phyloP scores from a whole-genome alignment of 306 rosid genomes.

The Ziziphus jujuba region DNA sequence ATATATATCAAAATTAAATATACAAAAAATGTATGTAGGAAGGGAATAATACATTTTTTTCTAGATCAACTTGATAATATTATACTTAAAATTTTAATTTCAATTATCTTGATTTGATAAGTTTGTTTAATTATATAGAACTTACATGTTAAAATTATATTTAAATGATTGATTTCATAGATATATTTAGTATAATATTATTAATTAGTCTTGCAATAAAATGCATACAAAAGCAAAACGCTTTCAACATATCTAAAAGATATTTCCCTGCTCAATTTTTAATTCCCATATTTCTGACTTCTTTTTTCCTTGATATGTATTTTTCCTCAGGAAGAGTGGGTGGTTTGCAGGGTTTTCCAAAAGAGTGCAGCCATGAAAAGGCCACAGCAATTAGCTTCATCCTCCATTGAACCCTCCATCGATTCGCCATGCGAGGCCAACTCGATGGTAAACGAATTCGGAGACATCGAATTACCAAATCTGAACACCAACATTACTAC shows the following conservation, averaged over 20 bases:
- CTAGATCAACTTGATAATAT: no score
- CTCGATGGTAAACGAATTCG: constrained; percentile 65
- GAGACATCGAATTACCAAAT: constrained; percentile 63
- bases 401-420: constrained; percentile 48
- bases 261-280: no score
- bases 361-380: constrained; percentile 56
- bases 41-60: no score
- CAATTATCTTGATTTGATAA: no score
- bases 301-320: background rate
- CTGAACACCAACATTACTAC: constrained; percentile 37
- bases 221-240: background rate
- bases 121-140: no score
- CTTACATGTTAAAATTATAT: no score
- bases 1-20: background rate
- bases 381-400: constrained; percentile 47
- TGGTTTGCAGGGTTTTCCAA: constrained; percentile 89
- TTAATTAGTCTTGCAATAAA: no score
- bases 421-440: constrained; percentile 72
- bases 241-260: background rate
- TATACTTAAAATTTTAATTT: no score
- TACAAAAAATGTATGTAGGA: no score
- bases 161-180: no score
- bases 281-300: background rate
- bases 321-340: constrained; percentile 80
- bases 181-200: no score